A percentile compares a stretch with the other conserved stretches of the same genome.
Evolutionary conservation across 2,329 filamentous ascomycete species (phyloP).

Genomic region (Penicillium vulpinum): DNA sequence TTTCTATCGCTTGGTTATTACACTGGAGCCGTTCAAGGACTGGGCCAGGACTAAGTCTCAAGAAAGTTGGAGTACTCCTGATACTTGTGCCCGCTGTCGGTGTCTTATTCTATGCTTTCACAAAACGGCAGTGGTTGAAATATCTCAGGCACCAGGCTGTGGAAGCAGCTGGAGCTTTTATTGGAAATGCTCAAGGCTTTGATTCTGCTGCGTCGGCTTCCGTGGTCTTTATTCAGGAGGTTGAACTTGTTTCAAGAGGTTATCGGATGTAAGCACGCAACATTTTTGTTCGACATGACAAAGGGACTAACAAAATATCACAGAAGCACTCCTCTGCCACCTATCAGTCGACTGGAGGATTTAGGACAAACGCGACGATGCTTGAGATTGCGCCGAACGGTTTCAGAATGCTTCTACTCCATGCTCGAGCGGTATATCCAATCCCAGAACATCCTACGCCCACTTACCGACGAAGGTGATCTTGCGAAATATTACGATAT

Average conservation of each 20-base stretch:
- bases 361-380: conserved; percentile 77
- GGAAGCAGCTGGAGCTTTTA: conserved; percentile 65
- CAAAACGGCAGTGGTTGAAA: conserved; percentile 77
- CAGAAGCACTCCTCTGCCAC: conserved; percentile 84
- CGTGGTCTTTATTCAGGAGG: conserved; percentile 82
- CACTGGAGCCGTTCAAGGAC: conserved; percentile 67
- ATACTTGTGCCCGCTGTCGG: conserved; percentile 54
- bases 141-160: conserved; percentile 75
- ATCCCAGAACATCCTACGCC: conserved; percentile 66
- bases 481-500: conserved; percentile 92
- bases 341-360: conserved; percentile 89
- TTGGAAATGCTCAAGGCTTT: conserved; percentile 74
- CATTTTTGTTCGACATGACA: background rate
- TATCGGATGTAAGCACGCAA: conserved; percentile 69
- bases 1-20: conserved; percentile 65
- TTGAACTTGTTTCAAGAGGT: conserved; percentile 89
- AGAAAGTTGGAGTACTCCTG: conserved; percentile 42
- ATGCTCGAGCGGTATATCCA: conserved; percentile 72
- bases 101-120: conserved; percentile 67
- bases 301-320: conserved; percentile 19
- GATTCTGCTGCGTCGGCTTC: conserved; percentile 75
- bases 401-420: conserved; percentile 68
- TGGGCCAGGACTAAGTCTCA: conserved; percentile 44
- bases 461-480: conserved; percentile 74
- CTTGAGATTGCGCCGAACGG: conserved; percentile 71